These are phyloP conservation scores for Tolypocladium cylindrosporum DNA, from an alignment of 2,329 filamentous ascomycete genomes.

Conservation along the genomic window DNA sequence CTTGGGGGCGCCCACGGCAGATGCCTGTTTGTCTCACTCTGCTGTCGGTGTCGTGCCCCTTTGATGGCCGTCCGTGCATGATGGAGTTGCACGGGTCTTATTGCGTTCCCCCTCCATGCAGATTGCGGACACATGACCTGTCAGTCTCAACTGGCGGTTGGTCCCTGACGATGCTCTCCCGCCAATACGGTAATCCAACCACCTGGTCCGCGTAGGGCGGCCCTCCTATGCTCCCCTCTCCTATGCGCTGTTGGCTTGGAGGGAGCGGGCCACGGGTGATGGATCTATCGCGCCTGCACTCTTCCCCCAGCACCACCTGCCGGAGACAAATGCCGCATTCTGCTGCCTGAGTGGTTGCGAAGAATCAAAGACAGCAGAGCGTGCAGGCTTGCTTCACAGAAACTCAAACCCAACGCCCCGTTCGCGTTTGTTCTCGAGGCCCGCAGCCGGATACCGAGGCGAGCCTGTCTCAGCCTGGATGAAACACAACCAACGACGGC, in stretches of 20 bases:
- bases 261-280: neutral
- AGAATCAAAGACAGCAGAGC: neutral
- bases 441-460: constrained; percentile 6
- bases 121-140: neutral
- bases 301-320: neutral
- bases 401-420: neutral
- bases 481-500: constrained; percentile 20
- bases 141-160: neutral
- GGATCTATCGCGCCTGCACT: neutral
- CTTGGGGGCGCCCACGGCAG: neutral
- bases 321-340: neutral
- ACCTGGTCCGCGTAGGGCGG: neutral
- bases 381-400: neutral
- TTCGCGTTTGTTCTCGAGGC: neutral
- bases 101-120: neutral
- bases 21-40: neutral
- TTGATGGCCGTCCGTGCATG: neutral
- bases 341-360: neutral
- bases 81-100: neutral
- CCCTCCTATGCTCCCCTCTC: neutral
- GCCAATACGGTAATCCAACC: neutral
- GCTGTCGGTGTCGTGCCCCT: neutral
- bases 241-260: neutral
- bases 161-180: neutral
- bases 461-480: constrained; percentile 20